Evolutionary conservation across 2,329 filamentous ascomycete species (phyloP), one percentile per base, ranked within the genome.

Genomic region (Calonectria henricotiae): DNA sequence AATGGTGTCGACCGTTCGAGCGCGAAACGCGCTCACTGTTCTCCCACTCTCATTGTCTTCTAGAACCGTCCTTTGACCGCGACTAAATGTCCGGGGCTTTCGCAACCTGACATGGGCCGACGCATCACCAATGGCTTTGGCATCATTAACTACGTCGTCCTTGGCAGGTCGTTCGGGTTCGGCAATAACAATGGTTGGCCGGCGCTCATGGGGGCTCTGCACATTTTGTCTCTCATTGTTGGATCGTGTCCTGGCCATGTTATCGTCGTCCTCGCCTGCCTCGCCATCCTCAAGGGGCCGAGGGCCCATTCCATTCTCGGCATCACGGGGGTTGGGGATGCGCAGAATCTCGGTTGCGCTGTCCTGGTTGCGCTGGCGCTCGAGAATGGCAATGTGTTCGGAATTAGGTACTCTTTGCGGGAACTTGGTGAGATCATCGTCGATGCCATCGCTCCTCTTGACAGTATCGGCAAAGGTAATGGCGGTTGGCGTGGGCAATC

Each of bases 321-420:
- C 95, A 79, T 98, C 96, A 76, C 95, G 88, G 1, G 96, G 96
- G 23, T 95, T 95, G 0, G 96, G 96, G 76, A 99, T 98, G 46
- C 94, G 92, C 49, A 98, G 84, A 0, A 95, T 90, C 39, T 91
- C 91, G 51, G 60, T 35, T 27, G 54, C 51, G 12, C 90, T 92
- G 67, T 93, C 91, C 71, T 91, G 90, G 67, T 94, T 92, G 43
- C 95, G 90, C 80, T 98, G 96, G 37, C 93, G 92, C 80, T 98
- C 91, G 15, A 98, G 81, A 77, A 98, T 96, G 6, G 93, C 93
- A 77, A 98, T 97, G 78, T 97, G 94, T 71, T 95, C 92, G 65
- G 94, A 93, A 51, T 93, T 87, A 39, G 88, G 86, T 41, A 78
- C 76, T 0, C 89, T 89, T 11, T 92, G 84, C 62, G 83, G 83